Conservation (phyloP, 2,329 filamentous ascomycete genomes). For the Ophiocordyceps sinensis region DNA sequence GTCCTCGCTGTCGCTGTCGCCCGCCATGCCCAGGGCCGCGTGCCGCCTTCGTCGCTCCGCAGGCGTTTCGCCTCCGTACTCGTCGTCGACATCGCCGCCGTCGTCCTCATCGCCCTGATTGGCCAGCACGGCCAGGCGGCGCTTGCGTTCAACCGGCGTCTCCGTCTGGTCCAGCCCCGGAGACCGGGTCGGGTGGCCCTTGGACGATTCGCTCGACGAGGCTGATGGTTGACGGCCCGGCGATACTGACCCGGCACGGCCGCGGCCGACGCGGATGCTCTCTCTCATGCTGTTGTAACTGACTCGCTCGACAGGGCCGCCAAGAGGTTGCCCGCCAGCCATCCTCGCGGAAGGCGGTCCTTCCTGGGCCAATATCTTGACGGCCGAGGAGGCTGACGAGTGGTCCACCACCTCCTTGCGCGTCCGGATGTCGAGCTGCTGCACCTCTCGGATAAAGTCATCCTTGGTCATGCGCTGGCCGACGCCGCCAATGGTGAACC, state of each 20-base stretch:
- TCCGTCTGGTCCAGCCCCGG: constrained; percentile 29
- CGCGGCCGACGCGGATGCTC: constrained; percentile 7
- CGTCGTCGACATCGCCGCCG: constrained; percentile 21
- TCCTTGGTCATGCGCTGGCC: constrained; percentile 65
- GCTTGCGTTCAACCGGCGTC: constrained; percentile 54
- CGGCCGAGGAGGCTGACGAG: constrained; percentile 29
- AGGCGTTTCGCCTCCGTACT: constrained; percentile 46
- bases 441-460: constrained; percentile 64
- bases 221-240: constrained; percentile 4
- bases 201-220: neutral
- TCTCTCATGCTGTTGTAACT: constrained; percentile 3
- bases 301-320: constrained; percentile 9
- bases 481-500: constrained; percentile 63
- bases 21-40: constrained; percentile 52
- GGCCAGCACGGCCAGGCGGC: constrained; percentile 42
- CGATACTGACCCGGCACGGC: constrained; percentile 7
- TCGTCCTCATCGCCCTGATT: constrained; percentile 23
- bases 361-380: constrained; percentile 35
- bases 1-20: constrained; percentile 36
- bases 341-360: constrained; percentile 10
- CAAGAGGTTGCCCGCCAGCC: constrained; percentile 4
- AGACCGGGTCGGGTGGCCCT: neutral
- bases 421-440: constrained; percentile 54
- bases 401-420: constrained; percentile 38
- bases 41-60: constrained; percentile 61